phyloP scores from a whole-genome alignment of 768 basidiomycete species.

The Naganishia onofrii region DNA sequence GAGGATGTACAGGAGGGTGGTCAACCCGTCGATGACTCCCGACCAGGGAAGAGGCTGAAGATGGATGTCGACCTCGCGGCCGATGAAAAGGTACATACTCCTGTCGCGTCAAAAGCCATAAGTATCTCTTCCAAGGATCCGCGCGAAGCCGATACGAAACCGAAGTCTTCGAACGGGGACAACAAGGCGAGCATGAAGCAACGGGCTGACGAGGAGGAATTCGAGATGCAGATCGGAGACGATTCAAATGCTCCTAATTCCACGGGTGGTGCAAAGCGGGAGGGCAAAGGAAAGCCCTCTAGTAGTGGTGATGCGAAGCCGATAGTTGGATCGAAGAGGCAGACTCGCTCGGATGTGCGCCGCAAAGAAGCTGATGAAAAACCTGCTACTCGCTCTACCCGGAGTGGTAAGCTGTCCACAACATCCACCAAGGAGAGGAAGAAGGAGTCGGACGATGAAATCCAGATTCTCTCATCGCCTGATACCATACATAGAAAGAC shows the following conservation, averaged over 20 bases:
- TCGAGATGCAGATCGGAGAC: slow-evolving; percentile 38
- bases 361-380: background rate
- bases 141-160: slow-evolving; percentile 24
- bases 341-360: slow-evolving; percentile 5
- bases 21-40: background rate
- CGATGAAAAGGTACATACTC: slow-evolving; percentile 23
- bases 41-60: slow-evolving; percentile 23
- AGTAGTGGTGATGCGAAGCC: background rate
- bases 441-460: slow-evolving; percentile 19
- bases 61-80: slow-evolving; percentile 1
- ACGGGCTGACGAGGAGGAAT: slow-evolving; percentile 30
- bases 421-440: slow-evolving; percentile 14
- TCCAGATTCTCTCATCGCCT: slow-evolving; percentile 14
- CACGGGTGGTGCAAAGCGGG: background rate
- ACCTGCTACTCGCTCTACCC: background rate
- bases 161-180: slow-evolving; percentile 11
- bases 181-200: background rate
- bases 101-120: slow-evolving; percentile 33
- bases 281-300: background rate
- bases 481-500: background rate
- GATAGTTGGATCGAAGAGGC: background rate
- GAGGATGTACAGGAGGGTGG: slow-evolving; percentile 10
- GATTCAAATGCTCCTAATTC: slow-evolving; percentile 48
- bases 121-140: background rate
- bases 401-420: background rate